These are phyloP conservation scores for Arabidopsis arenosa DNA, from an alignment of 345 rosid genomes.

Conservation along the genomic window DNA sequence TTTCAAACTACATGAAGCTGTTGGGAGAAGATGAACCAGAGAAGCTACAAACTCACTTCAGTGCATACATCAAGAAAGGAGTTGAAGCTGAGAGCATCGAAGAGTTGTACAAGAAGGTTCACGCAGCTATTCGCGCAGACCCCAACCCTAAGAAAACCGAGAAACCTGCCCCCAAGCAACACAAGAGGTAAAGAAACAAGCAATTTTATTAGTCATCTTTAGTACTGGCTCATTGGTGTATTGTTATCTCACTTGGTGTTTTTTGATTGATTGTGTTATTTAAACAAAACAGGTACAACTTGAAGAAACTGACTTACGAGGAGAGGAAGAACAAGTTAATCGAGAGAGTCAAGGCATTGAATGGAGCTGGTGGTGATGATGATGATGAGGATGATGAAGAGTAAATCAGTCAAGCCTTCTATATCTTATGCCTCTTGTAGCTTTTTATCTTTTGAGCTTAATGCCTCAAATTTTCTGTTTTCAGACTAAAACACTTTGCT, in stretches of 20 bases:
- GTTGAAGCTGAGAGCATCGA: conserved; percentile 63
- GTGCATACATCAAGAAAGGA: conserved; percentile 59
- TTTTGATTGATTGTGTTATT: not conserved
- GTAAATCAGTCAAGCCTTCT: conserved; percentile 20
- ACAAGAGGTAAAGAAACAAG: conserved; percentile 56
- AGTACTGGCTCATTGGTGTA: not conserved
- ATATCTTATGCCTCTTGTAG: conserved; percentile 29
- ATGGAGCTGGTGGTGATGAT: conserved; percentile 55
- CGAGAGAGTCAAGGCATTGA: conserved; percentile 67
- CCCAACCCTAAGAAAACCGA: conserved; percentile 57
- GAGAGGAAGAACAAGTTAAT: conserved; percentile 79
- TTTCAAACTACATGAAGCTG: conserved; percentile 66
- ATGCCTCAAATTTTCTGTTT: conserved; percentile 27
- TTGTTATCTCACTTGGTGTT: conserved; percentile 14
- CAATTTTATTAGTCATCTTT: not conserved
- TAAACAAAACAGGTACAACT: conserved; percentile 63
- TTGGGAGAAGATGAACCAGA: conserved; percentile 73
- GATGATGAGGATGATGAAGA: conserved; percentile 55
- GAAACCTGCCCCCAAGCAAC: conserved; percentile 60
- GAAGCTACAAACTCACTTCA: conserved; percentile 71
- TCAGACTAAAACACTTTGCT: conserved; percentile 25
- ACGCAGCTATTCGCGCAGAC: conserved; percentile 73
- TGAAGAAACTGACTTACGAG: conserved; percentile 83
- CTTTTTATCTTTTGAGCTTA: conserved; percentile 32
- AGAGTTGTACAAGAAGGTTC: conserved; percentile 72